phyloP scores from a whole-genome alignment of 805 yeast genomes.

The Komagataella ulmi region DNA sequence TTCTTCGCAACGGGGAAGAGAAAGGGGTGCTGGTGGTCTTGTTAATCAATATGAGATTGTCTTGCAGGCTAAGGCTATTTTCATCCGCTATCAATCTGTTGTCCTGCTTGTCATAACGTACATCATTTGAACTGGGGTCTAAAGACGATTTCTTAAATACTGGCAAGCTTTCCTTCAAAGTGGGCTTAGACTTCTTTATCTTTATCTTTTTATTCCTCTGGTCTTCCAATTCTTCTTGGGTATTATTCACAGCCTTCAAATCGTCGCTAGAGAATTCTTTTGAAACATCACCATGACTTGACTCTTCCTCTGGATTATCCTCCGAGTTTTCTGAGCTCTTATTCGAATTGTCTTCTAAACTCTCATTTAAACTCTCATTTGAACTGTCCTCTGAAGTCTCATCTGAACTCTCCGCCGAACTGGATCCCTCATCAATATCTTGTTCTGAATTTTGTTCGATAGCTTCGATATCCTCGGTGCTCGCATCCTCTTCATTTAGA shows the following conservation, averaged over 20 bases:
- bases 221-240: background rate
- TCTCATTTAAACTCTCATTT: background rate
- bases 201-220: background rate
- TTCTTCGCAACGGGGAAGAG: background rate
- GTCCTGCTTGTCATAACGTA: background rate
- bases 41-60: background rate
- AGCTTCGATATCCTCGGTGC: background rate
- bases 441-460: background rate
- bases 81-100: background rate
- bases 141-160: background rate
- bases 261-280: background rate
- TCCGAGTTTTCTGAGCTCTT: no score
- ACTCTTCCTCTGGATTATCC: background rate
- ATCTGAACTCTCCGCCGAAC: background rate
- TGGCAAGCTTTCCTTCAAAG: background rate
- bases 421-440: background rate
- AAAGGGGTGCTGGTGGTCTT: background rate
- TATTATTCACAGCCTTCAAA: background rate
- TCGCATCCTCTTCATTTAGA: background rate
- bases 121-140: background rate
- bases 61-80: background rate
- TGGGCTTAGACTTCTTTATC: background rate
- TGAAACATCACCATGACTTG: background rate
- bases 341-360: no score
- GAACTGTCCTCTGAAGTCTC: background rate